Evolutionary conservation across 2,329 filamentous ascomycete species (phyloP), one percentile per base, ranked within the genome.

Genomic region (Aspergillus uvarum): DNA sequence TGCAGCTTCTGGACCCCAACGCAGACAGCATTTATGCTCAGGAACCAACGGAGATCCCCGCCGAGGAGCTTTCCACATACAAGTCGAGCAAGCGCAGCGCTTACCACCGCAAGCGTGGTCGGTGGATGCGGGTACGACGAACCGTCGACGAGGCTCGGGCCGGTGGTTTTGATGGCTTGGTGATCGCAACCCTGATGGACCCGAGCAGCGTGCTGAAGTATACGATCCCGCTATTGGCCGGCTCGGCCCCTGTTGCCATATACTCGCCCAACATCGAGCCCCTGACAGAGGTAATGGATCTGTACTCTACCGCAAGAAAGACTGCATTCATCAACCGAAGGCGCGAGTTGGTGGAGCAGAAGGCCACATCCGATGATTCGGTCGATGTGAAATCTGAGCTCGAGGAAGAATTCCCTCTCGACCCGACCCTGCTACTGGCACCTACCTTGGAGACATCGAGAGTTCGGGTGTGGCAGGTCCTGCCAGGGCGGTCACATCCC

Each of bases 401-500:
- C 21, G 60, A 68, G n/a, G 82, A 87, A 0, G 90, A 96, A 66
- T 98, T 96, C 72, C 90, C 92, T 0, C 76, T 97, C 14, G 95
- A 99, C 72, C 95, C 95, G 0, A 90, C 91, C 2, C 77, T 96
- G 54, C 75, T 99, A 4, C 83, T 98, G 0, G 91, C 89, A 0
- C 87, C 91, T 0, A 86, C 84, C 12, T 81, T 99, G 56, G 93
- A 98, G 78, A 95, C 88, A 2, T 90, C 89, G 51, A 83, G 91
- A 14, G 88, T 90, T 5, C 83, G 90, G 63, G 82, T 86, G 56
- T 98, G 92, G 91, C 95, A 99, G 79, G 93, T 97, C 2, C 76
- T 99, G 51, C 95, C 95, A 0, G 91, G 92, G 0, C 82, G 95
- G 56, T 98, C 95, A 55, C 95, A 99, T 78, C 95, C 95, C 6